phyloP scores from a whole-genome alignment of 345 rosid species.

The Erucastrum elatum region DNA sequence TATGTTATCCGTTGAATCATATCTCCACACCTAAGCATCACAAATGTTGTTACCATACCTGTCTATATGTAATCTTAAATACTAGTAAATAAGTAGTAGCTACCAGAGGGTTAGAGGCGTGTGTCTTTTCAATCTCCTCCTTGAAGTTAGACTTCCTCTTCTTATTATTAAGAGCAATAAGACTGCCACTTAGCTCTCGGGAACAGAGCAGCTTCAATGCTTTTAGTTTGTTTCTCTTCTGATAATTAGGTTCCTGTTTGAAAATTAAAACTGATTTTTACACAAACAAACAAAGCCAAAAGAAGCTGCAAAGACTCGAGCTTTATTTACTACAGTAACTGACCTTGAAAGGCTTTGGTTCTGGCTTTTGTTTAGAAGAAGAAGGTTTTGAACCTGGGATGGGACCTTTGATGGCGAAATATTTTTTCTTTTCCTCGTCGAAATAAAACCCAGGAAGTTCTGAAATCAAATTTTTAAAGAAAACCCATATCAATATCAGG shows the following conservation, averaged over 20 bases:
- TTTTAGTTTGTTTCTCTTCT: slow-evolving; percentile 34
- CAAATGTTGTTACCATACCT: no score
- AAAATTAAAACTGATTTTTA: background rate
- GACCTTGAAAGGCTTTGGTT: slow-evolving; percentile 42
- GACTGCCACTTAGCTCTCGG: slow-evolving; percentile 67
- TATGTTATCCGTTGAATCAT: slow-evolving; percentile 36
- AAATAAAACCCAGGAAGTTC: slow-evolving; percentile 85
- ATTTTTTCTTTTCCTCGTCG: slow-evolving; percentile 87
- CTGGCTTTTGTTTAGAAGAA: slow-evolving; percentile 35
- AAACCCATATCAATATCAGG: background rate
- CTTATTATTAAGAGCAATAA: slow-evolving; percentile 39
- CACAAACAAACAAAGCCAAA: no score
- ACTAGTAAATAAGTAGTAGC: no score
- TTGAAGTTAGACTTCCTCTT: slow-evolving; percentile 46
- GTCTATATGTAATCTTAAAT: no score
- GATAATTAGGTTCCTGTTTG: slow-evolving; percentile 33
- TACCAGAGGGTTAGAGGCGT: slow-evolving; percentile 71
- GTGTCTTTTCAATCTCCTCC: slow-evolving; percentile 64
- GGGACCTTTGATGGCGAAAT: slow-evolving; percentile 76
- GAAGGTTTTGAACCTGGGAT: slow-evolving; percentile 58
- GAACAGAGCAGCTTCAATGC: slow-evolving; percentile 53
- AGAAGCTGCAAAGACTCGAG: background rate
- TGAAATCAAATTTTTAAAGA: slow-evolving; percentile 18
- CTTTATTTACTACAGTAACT: slow-evolving; percentile 7
- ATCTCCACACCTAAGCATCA: slow-evolving; percentile 44